These are phyloP conservation scores for Penicillium pulvis DNA, from an alignment of 495 filamentous ascomycete genomes.

Conservation along the genomic window DNA sequence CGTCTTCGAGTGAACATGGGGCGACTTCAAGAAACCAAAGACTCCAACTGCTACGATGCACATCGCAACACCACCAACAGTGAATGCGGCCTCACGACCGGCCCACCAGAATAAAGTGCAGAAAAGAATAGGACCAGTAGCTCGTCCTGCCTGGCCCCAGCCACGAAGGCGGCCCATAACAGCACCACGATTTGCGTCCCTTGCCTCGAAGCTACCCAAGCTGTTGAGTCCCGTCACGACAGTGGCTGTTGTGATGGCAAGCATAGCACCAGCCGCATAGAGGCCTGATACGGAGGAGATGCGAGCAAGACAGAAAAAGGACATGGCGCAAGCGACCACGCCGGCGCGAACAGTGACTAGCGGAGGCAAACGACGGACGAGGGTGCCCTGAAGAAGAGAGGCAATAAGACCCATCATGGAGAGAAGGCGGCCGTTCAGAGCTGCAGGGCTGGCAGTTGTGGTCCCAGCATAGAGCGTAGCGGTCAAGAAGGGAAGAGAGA, in stretches of 20 bases:
- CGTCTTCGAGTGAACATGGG: constrained; percentile 25
- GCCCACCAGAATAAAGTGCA: constrained; percentile 99
- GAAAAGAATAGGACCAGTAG: constrained; percentile 84
- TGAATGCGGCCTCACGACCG: constrained; percentile 82
- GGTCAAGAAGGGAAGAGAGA: constrained; percentile 91
- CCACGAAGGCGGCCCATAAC: constrained; percentile 85
- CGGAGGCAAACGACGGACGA: constrained; percentile 80
- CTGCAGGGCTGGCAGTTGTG: constrained; percentile 54
- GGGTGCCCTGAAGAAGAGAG: constrained; percentile 80
- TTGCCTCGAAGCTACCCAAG: constrained; percentile 84
- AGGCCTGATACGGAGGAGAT: constrained; percentile 65
- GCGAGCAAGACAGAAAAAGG: constrained; percentile 79
- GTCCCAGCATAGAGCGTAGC: constrained; percentile 79
- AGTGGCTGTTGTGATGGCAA: constrained; percentile 88
- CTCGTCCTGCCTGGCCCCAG: constrained; percentile 83
- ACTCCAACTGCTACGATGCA: constrained; percentile 68
- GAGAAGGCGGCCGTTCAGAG: constrained; percentile 81
- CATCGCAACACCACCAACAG: constrained; percentile 78
- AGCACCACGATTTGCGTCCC: constrained; percentile 75
- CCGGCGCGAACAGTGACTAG: constrained; percentile 77
- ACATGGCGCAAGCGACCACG: constrained; percentile 70
- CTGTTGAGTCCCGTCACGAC: constrained; percentile 95
- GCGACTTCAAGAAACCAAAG: constrained; percentile 63
- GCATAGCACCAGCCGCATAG: constrained; percentile 75
- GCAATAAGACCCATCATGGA: constrained; percentile 94